phyloP scores from a whole-genome alignment of 495 filamentous ascomycete species.

The Penicillium dipodomyicola region DNA sequence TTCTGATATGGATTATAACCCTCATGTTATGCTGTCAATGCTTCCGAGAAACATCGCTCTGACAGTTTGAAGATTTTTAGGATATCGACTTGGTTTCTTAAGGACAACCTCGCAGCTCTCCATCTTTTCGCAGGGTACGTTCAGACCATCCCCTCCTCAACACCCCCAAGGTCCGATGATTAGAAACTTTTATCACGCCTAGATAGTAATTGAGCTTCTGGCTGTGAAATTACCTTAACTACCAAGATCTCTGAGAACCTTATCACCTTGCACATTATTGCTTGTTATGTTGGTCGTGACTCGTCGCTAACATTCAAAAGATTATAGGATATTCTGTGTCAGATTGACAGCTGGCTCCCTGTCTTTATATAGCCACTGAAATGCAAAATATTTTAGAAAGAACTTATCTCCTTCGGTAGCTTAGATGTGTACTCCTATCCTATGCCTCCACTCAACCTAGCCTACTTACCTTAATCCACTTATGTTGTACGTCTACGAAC shows the following conservation, averaged over 20 bases:
- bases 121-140: conserved; percentile 21
- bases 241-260: conserved; percentile 86
- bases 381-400: conserved; percentile 1
- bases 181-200: conserved; percentile 67
- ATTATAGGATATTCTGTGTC: conserved; percentile 10
- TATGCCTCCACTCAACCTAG: not conserved
- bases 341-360: not conserved
- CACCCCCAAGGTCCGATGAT: conserved; percentile 58
- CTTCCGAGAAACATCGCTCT: conserved; percentile 22
- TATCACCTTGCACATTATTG: conserved; percentile 21
- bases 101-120: not conserved
- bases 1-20: conserved; percentile 61
- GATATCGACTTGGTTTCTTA: conserved; percentile 3
- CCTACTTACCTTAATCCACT: not conserved
- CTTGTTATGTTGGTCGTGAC: conserved; percentile 21
- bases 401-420: not conserved
- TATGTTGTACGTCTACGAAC: not conserved
- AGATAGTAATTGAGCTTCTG: conserved; percentile 80
- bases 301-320: conserved; percentile 29
- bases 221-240: conserved; percentile 63
- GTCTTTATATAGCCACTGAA: conserved; percentile 2
- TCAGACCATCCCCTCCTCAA: conserved; percentile 4
- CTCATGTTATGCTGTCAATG: conserved; percentile 18
- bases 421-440: not conserved
- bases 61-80: conserved; percentile 29